phyloP scores from a whole-genome alignment of 768 basidiomycete species.

The Scleroderma citrinum region DNA sequence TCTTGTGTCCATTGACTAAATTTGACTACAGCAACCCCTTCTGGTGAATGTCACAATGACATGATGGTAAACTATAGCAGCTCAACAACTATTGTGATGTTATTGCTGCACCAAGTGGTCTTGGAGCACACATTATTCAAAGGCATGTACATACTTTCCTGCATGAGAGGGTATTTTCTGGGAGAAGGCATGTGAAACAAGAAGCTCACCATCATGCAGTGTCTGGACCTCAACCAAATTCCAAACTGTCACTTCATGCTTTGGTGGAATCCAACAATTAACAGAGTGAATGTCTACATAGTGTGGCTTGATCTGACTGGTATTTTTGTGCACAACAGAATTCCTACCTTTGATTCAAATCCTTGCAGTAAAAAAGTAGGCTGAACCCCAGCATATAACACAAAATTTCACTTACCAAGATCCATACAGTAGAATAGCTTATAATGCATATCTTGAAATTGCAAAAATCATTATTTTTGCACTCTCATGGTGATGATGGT shows the following conservation, averaged over 20 bases:
- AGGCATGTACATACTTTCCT: conserved; percentile 94
- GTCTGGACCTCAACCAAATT: conserved; percentile 95
- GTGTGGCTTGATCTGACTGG: conserved; percentile 97
- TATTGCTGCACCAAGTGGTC: conserved; percentile 92
- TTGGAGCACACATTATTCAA: conserved; percentile 97
- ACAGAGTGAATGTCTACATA: conserved; percentile 98
- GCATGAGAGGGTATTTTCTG: conserved; percentile 99
- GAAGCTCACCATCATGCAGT: conserved; percentile 96
- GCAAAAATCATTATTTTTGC: no score
- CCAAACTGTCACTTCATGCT: conserved; percentile 98
- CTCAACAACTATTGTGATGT: conserved; percentile 98
- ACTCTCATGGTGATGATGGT: no score
- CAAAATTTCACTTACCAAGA: conserved; percentile 10
- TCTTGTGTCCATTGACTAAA: conserved; percentile 9
- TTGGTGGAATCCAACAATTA: conserved; percentile 99
- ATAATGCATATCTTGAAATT: no score
- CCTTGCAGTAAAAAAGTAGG: conserved; percentile 97
- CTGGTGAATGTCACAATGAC: conserved; percentile 99
- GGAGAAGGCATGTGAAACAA: conserved; percentile 99
- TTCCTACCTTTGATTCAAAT: conserved; percentile 98
- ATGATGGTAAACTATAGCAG: conserved; percentile 95
- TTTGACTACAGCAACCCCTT: conserved; percentile 74
- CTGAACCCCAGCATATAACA: conserved; percentile 21
- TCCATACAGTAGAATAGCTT: no score
- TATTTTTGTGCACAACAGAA: conserved; percentile 98